These are phyloP conservation scores for Zymoseptoria ardabiliae DNA, from an alignment of 2,329 filamentous ascomycete genomes.

Conservation along the genomic window DNA sequence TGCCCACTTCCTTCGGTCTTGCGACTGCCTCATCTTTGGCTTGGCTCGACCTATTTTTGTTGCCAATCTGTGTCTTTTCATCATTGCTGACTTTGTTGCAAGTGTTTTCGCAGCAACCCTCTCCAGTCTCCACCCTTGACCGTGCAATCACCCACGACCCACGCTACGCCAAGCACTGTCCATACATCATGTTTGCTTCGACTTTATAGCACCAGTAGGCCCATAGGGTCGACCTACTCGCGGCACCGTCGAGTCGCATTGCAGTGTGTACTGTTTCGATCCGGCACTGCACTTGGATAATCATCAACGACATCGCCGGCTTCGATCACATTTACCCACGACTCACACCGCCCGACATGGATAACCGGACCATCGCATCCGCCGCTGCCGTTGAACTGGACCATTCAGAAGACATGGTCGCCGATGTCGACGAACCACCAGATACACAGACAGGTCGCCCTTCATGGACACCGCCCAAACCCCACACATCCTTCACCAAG, in stretches of 20 bases:
- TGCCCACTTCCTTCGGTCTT: neutral
- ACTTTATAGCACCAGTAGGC: constrained; percentile 15
- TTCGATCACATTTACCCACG: neutral
- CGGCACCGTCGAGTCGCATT: neutral
- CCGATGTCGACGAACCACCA: constrained; percentile 84
- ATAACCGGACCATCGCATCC: constrained; percentile 8
- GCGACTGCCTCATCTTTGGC: neutral
- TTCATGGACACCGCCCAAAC: constrained; percentile 8
- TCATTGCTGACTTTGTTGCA: neutral
- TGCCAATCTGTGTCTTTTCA: neutral
- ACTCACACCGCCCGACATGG: constrained; percentile 9
- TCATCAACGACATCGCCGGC: neutral
- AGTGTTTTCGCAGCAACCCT: neutral
- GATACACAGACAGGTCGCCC: constrained; percentile 43
- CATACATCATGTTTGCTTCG: constrained; percentile 10
- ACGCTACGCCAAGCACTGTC: neutral
- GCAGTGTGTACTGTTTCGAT: neutral
- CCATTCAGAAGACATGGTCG: constrained; percentile 52
- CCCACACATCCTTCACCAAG: constrained; percentile 31
- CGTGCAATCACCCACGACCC: neutral
- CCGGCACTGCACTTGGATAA: neutral
- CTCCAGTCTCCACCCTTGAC: neutral
- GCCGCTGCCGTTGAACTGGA: constrained; percentile 22
- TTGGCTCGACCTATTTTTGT: neutral
- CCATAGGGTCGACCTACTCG: constrained; percentile 9